Base-by-base conservation (phyloP, 2,329 filamentous ascomycete species). In the Epichloe amarillans region DNA sequence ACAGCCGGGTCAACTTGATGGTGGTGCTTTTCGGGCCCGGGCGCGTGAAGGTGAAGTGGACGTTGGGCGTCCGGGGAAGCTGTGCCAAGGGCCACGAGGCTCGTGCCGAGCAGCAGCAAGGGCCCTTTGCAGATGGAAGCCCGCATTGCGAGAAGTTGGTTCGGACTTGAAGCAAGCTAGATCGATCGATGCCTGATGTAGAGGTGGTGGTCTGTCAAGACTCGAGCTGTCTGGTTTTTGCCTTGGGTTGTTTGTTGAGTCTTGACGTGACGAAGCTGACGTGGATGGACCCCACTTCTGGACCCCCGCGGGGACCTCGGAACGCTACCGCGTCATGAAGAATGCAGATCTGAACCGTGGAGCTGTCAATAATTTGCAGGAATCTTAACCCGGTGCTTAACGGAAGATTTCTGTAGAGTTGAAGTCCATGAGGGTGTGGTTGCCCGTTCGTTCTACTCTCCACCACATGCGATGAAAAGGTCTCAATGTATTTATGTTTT, bases 1-100 rank as follows among this genome's bases (percentile, higher is more conserved):
- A 63, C 58, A 23, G 54, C 57, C 5, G 57, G 53, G 46, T 62
- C 57, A 19, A 58, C 55, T 44, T 44, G 50, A n/a, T 45, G 42
- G 17, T 46, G 30, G 17, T 46, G 30, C 14, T 7, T 21, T 11
- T 4, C 17, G 7, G 23, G 12, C n/a, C 26, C 39, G 15, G 38
- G n/a, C 5, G 14, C 19, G 38, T 21, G 15, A 36, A 46, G 38
- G 38, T 21, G 19, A 19, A 46, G 38, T 6, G 44, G 44, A 14
- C 41, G 10, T 36, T 51, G 50, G 5, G 44, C 26, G 15, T 43
- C 50, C 15, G 12, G 44, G 12, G 50, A 47, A 10, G 50, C 38
- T 8, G 45, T 3, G 39, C 26, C 21, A 33, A 43, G 7, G 19
- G 33, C 21, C 38, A 33, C 12, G 37, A 51, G 30, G 33, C 44